Conservation (phyloP, 1,284 basidiomycete species). For the Ceratobasidium sp. region DNA sequence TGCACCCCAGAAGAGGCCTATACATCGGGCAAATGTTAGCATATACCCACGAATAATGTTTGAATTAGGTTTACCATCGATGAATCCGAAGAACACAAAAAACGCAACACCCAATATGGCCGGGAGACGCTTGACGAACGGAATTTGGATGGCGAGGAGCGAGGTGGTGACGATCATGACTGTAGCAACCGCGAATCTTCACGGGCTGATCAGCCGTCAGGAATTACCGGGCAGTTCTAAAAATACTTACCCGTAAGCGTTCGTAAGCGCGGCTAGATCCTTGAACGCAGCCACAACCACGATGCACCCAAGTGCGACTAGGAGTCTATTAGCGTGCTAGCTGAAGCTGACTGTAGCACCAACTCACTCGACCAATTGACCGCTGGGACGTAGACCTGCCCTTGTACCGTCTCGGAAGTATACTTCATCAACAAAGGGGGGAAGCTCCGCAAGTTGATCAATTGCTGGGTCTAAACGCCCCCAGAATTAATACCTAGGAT, state of each 20-base stretch:
- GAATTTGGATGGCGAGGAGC: conserved; percentile 70
- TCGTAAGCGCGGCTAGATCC: conserved; percentile 64
- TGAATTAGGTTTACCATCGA: conserved; percentile 61
- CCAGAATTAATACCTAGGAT: not conserved
- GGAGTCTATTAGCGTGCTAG: conserved; percentile 17
- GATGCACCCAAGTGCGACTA: conserved; percentile 68
- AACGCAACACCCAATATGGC: conserved; percentile 63
- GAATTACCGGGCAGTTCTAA: conserved; percentile 2
- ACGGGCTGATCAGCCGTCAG: conserved; percentile 2
- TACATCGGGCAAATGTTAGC: conserved; percentile 1
- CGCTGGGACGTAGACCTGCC: conserved; percentile 74
- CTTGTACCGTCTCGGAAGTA: conserved; percentile 71
- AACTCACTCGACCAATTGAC: conserved; percentile 66
- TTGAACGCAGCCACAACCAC: conserved; percentile 71
- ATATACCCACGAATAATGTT: not conserved
- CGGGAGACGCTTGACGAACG: conserved; percentile 67
- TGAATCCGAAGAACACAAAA: conserved; percentile 71
- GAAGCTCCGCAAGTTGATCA: conserved; percentile 71
- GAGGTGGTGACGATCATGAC: conserved; percentile 73
- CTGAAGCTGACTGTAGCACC: not conserved
- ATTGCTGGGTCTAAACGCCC: conserved; percentile 64
- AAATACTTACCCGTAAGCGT: conserved; percentile 63
- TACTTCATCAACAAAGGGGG: conserved; percentile 67
- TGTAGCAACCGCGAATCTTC: conserved; percentile 71
- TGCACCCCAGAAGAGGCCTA: conserved; percentile 73